Conservation (phyloP, 352 stramenopile genomes). For the Pythium phragmitis region DNA sequence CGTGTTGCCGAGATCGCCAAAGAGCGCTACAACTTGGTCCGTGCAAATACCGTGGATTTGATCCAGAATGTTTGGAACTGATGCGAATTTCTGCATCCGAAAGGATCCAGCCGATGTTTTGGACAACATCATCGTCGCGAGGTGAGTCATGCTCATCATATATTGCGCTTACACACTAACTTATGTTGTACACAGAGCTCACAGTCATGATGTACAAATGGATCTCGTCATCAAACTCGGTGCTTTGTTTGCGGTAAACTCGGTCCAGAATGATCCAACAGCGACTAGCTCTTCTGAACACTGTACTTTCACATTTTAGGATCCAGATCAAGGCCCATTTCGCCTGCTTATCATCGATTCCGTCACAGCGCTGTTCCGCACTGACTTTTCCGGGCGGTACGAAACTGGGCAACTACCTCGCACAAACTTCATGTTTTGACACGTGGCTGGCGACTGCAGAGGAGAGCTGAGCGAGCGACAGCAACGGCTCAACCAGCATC, state of each 20-base stretch:
- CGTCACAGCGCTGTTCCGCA: conserved; percentile 80
- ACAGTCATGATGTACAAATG: conserved; percentile 89
- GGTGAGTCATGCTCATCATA: conserved; percentile 31
- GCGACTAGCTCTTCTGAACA: background rate
- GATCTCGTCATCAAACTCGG: conserved; percentile 80
- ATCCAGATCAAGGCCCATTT: conserved; percentile 50
- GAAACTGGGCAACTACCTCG: background rate
- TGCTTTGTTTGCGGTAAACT: conserved; percentile 63
- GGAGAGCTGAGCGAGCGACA: conserved; percentile 88
- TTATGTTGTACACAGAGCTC: conserved; percentile 42
- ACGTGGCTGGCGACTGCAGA: conserved; percentile 8
- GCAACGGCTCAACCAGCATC: conserved; percentile 88
- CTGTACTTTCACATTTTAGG: conserved; percentile 15
- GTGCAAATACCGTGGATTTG: background rate
- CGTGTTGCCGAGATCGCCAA: conserved; percentile 84
- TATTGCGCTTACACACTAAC: background rate
- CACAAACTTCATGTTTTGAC: background rate
- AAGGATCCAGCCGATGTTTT: conserved; percentile 88
- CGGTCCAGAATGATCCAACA: background rate
- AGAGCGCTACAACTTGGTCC: conserved; percentile 72
- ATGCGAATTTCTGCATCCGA: background rate
- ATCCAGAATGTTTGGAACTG: background rate
- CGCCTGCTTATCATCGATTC: conserved; percentile 80
- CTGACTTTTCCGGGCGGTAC: conserved; percentile 66
- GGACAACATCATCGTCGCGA: conserved; percentile 93